These are phyloP conservation scores for Melanomma pulvis-pyrius DNA, from an alignment of 495 filamentous ascomycete species.

Conservation along the genomic window DNA sequence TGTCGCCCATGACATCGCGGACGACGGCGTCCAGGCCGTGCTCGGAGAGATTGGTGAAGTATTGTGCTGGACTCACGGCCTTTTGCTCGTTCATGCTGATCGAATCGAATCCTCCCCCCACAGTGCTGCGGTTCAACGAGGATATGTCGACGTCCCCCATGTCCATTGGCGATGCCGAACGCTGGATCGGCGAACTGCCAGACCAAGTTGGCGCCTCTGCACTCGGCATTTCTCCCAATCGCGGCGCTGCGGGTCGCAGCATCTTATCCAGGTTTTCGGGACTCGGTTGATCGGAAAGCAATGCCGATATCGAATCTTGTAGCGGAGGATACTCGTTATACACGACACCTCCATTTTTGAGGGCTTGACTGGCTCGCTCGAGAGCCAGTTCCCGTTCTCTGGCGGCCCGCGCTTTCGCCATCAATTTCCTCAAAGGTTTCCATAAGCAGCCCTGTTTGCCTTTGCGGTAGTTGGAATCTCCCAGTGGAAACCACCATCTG, in stretches of 20 bases:
- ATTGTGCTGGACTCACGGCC: background rate
- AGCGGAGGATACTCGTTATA: slow-evolving; percentile 8
- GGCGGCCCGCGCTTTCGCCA: slow-evolving; percentile 37
- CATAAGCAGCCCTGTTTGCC: slow-evolving; percentile 27
- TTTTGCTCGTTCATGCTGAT: background rate
- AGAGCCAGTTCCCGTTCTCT: slow-evolving; percentile 33
- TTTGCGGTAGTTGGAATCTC: slow-evolving; percentile 2
- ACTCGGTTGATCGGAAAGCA: slow-evolving; percentile 10
- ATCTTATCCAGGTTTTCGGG: slow-evolving; percentile 24
- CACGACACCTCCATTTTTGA: slow-evolving; percentile 14
- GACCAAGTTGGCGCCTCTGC: slow-evolving; percentile 24
- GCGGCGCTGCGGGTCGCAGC: slow-evolving; percentile 19
- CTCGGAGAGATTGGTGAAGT: slow-evolving; percentile 1
- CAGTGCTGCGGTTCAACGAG: background rate
- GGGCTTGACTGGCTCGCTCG: slow-evolving; percentile 27
- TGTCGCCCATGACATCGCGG: slow-evolving; percentile 16
- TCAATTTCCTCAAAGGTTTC: slow-evolving; percentile 38
- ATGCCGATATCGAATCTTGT: background rate
- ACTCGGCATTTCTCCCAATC: slow-evolving; percentile 24
- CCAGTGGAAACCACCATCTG: slow-evolving; percentile 33
- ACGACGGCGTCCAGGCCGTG: slow-evolving; percentile 12
- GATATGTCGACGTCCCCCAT: background rate
- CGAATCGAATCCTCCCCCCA: background rate
- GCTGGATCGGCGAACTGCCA: slow-evolving; percentile 7
- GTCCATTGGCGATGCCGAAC: background rate